Evolutionary conservation across 192 early-diverging fungal genomes (phyloP).

Genomic region (Linnemannia zychae): DNA sequence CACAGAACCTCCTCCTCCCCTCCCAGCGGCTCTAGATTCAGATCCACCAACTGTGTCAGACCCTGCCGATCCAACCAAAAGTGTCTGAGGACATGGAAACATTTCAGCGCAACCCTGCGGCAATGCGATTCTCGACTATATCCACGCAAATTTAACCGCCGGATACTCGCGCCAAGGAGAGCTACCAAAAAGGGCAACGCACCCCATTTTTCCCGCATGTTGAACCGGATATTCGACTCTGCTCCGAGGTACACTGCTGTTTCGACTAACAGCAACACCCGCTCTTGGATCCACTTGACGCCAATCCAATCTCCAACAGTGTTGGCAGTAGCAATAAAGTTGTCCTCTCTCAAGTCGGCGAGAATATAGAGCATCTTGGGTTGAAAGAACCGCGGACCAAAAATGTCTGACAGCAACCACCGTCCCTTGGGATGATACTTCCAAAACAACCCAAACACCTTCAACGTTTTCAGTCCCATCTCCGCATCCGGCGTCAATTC

Average conservation of each 20-base stretch:
- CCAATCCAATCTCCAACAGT: not conserved
- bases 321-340: not conserved
- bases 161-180: slow-evolving; percentile 22
- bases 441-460: slow-evolving; percentile 38
- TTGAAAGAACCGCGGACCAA: slow-evolving; percentile 31
- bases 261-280: slow-evolving; percentile 19
- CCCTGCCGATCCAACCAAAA: slow-evolving; percentile 38
- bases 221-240: slow-evolving; percentile 46
- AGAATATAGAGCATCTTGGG: slow-evolving; percentile 22
- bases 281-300: slow-evolving; percentile 9
- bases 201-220: slow-evolving; percentile 45
- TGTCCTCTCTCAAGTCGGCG: not conserved
- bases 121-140: slow-evolving; percentile 3
- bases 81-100: slow-evolving; percentile 19
- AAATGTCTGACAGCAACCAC: slow-evolving; percentile 18
- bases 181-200: slow-evolving; percentile 18
- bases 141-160: not conserved
- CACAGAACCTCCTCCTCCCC: not conserved
- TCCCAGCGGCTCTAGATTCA: not conserved
- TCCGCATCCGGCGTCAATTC: slow-evolving; percentile 1
- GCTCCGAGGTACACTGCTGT: slow-evolving; percentile 23
- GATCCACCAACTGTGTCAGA: slow-evolving; percentile 21
- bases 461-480: slow-evolving; percentile 13
- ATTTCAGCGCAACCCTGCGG: slow-evolving; percentile 2
- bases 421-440: slow-evolving; percentile 22